Evolutionary conservation across 371 early-diverging fungal species (phyloP), one percentile per base, ranked within the genome.

Genomic region (Dichotomocladium elegans): DNA sequence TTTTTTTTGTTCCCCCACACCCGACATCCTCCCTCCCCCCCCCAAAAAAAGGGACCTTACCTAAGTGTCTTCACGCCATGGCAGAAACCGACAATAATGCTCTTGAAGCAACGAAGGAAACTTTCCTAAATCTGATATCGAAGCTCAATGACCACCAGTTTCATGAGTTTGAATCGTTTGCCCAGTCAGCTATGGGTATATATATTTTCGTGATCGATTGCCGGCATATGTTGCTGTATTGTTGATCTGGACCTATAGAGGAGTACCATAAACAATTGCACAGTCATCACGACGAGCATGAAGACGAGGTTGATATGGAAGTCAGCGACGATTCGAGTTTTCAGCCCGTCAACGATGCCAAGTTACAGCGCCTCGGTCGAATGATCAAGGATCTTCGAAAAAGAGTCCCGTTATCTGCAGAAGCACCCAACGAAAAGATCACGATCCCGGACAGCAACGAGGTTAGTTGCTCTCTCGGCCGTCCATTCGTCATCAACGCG

Each of bases 351-450:
- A 73, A 57, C 40, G 72, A 71, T 42, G 43, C 57, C 1, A 75
- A 75, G 51, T 66, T 77, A 72, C 50, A 64, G 46, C 61, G 64
- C 2, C 52, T 77, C 12, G 72, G 66, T 21, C 63, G 72, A 56
- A 82, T 84, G 47, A 76, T 82, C 24, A 66, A 78, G 48, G 82
- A 84, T 54, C 60, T 84, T 43, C 72, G 81, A 22, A 66, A 66
- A 12, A 59, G 65, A 5, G 68, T 84, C 6, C 81, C 84, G 9
- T 57, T 84, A 22, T 76, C 80, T 15, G 82, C 84, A 31, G 82
- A 84, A 64, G 80, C 84, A 15, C 84, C 84, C 4, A 73, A 68
- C 28, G 84, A 84, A 62, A 70, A 77, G 42, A 77, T 74, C 14
- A 60, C 63, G 19, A 80, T 82, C 34, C 84, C 84, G 10, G 51